Percentiles rank a stretch among this genome's conserved stretches.
phyloP scores from a whole-genome alignment of 768 basidiomycete genomes.

The Vararia minispora region DNA sequence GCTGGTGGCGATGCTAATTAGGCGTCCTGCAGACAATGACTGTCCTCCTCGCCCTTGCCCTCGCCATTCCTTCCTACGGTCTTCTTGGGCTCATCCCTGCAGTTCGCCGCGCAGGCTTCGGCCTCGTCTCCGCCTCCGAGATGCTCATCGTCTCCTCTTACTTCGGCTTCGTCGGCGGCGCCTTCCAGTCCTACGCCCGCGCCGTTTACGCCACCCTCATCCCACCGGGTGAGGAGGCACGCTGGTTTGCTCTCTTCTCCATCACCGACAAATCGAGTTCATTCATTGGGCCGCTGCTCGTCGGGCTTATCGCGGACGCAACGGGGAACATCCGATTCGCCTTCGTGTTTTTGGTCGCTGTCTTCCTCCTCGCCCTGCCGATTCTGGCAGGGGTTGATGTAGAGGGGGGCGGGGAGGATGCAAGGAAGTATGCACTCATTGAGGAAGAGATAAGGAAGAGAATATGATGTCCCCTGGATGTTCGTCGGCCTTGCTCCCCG shows the following conservation, averaged over 20 bases:
- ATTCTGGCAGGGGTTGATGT: slow-evolving; percentile 63
- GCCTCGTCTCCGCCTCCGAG: slow-evolving; percentile 68
- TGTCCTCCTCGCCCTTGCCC: slow-evolving; percentile 57
- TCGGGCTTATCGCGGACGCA: slow-evolving; percentile 76
- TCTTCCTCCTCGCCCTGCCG: slow-evolving; percentile 77
- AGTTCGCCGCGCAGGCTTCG: slow-evolving; percentile 37
- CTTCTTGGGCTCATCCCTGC: slow-evolving; percentile 65
- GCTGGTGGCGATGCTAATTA: too few species aligned
- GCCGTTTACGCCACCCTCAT: slow-evolving; percentile 83
- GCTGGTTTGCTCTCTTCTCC: slow-evolving; percentile 82
- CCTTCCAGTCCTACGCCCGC: slow-evolving; percentile 84
- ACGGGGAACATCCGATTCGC: slow-evolving; percentile 90
- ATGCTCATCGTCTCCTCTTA: slow-evolving; percentile 78
- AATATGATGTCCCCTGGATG: too few species aligned
- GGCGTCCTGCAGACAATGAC: too few species aligned
- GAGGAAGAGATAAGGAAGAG: too few species aligned
- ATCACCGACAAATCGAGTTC: slow-evolving; percentile 93
- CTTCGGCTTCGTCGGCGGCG: slow-evolving; percentile 74
- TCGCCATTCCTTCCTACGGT: slow-evolving; percentile 67
- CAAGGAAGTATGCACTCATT: slow-evolving; percentile 25
- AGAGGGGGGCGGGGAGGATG: slow-evolving; percentile 48
- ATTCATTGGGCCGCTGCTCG: slow-evolving; percentile 84
- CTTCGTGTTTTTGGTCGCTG: slow-evolving; percentile 77
- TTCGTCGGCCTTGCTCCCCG: too few species aligned
- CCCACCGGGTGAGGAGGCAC: slow-evolving; percentile 79